A percentile compares a stretch with the other conserved stretches of the same genome.
phyloP scores from a whole-genome alignment of 1,284 basidiomycete species.

The Spongiforma sp. region DNA sequence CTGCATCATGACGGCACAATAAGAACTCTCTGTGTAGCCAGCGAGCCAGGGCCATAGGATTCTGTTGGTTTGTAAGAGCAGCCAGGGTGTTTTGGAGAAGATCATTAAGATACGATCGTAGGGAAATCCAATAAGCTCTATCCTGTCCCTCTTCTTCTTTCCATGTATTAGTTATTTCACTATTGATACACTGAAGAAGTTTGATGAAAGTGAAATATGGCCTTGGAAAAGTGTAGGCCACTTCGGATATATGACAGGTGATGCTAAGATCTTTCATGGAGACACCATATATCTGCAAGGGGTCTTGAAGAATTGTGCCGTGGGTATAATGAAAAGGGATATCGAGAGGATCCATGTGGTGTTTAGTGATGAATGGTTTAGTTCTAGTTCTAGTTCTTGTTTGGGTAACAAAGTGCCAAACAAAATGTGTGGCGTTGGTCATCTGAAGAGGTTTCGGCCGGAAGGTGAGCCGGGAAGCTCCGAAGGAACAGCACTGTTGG shows the following conservation, averaged over 20 bases:
- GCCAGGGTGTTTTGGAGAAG: constrained; percentile 1
- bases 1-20: constrained; percentile 7
- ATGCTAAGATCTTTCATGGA: neutral
- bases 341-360: too few relatives aligned
- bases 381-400: too few relatives aligned
- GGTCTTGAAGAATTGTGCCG: too few relatives aligned
- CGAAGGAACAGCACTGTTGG: too few relatives aligned
- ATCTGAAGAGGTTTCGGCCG: too few relatives aligned
- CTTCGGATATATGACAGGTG: neutral
- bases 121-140: constrained; percentile 7
- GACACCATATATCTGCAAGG: neutral
- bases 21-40: constrained; percentile 17
- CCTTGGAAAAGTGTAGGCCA: neutral
- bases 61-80: neutral
- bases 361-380: too few relatives aligned
- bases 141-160: neutral
- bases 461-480: too few relatives aligned
- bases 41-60: neutral
- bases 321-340: too few relatives aligned
- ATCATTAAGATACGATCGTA: constrained; percentile 2
- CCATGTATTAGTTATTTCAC: constrained; percentile 1
- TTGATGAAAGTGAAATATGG: neutral
- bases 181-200: neutral
- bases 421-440: too few relatives aligned
- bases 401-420: too few relatives aligned